Evolutionary conservation across 148 eudicot species (phyloP).

Genomic region (Talinum fruticosum): DNA sequence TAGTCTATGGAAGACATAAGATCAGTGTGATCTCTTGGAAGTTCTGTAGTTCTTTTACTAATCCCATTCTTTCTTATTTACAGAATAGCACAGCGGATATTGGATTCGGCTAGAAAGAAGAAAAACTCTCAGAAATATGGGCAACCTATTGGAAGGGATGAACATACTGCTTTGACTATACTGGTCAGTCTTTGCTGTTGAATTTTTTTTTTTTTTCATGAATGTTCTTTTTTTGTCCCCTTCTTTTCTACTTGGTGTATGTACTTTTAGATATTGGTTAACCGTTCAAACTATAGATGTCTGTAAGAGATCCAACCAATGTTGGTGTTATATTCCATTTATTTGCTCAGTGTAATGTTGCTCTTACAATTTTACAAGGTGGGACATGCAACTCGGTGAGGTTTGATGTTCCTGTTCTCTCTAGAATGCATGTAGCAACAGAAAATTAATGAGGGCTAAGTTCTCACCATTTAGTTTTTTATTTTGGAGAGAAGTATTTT

Average conservation of each 20-base stretch:
- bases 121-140: constrained; percentile 30
- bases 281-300: neutral
- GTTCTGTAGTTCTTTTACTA: neutral
- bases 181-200: constrained; percentile 49
- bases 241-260: neutral
- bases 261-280: neutral
- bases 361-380: neutral
- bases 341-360: neutral
- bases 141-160: constrained; percentile 34
- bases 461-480: neutral
- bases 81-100: constrained; percentile 53
- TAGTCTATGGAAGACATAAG: neutral
- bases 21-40: constrained; percentile 7
- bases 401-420: neutral
- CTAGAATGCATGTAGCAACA: neutral
- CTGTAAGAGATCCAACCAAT: neutral
- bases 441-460: neutral
- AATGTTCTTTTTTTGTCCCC: neutral
- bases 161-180: constrained; percentile 45
- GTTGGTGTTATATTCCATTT: neutral
- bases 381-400: neutral
- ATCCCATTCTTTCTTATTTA: constrained; percentile 14
- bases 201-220: too few relatives aligned
- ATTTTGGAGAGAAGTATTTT: too few relatives aligned
- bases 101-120: constrained; percentile 37